These are phyloP conservation scores for Fomes fomentarius DNA, from an alignment of 1,284 basidiomycete genomes.

Conservation along the genomic window DNA sequence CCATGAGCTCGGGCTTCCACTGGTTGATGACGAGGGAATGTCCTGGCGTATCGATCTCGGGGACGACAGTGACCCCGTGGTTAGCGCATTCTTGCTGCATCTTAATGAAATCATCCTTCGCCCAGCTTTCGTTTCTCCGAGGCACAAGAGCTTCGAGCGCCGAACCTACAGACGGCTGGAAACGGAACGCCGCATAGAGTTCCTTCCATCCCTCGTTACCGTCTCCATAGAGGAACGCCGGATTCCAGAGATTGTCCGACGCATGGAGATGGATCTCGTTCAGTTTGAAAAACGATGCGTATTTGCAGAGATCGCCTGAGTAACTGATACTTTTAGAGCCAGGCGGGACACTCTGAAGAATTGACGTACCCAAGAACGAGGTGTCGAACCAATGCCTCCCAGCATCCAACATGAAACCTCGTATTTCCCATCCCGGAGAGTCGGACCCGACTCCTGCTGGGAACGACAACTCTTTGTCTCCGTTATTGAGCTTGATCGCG, in stretches of 20 bases:
- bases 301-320: slow-evolving; percentile 39
- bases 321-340: not conserved
- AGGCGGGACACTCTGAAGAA: not conserved
- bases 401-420: slow-evolving; percentile 44
- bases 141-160: slow-evolving; percentile 35
- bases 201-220: slow-evolving; percentile 30
- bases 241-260: slow-evolving; percentile 35
- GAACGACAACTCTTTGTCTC: slow-evolving; percentile 28
- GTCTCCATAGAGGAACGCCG: slow-evolving; percentile 29
- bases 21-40: slow-evolving; percentile 43
- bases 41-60: slow-evolving; percentile 43
- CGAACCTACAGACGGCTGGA: slow-evolving; percentile 36
- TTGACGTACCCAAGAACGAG: slow-evolving; percentile 24
- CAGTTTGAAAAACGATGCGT: slow-evolving; percentile 43
- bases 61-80: slow-evolving; percentile 35
- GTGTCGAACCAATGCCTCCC: slow-evolving; percentile 40
- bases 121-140: slow-evolving; percentile 38
- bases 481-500: slow-evolving; percentile 24
- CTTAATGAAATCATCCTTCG: slow-evolving; percentile 22
- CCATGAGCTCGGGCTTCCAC: slow-evolving; percentile 43
- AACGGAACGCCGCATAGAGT: slow-evolving; percentile 41
- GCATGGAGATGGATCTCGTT: slow-evolving; percentile 38
- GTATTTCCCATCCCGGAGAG: slow-evolving; percentile 41
- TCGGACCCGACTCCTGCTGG: slow-evolving; percentile 36
- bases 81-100: slow-evolving; percentile 26